A percentile compares a stretch with the other conserved stretches of the same genome.
Conservation (phyloP, 2,329 filamentous ascomycete species). For the Fusarium clavum region DNA sequence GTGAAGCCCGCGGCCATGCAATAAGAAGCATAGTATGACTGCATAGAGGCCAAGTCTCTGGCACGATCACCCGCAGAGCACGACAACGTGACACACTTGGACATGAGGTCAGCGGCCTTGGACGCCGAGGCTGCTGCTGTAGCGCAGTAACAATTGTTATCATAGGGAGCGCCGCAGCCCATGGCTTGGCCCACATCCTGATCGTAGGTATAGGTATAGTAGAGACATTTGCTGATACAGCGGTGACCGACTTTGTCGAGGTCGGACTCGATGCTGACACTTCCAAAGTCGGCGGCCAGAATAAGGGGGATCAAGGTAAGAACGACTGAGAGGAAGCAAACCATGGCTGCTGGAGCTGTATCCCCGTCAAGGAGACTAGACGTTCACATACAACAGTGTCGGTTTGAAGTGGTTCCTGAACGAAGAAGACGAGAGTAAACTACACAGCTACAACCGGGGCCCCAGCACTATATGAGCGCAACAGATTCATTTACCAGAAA, state of each 20-base stretch:
- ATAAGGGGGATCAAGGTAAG: constrained; percentile 6
- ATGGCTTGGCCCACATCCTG: constrained; percentile 39
- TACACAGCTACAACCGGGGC: neutral
- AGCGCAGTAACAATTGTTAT: constrained; percentile 46
- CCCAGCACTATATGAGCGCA: constrained; percentile 18
- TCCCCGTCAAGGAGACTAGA: neutral
- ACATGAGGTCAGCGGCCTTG: constrained; percentile 36
- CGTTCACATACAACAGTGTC: neutral
- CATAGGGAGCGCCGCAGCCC: constrained; percentile 41
- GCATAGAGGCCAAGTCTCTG: constrained; percentile 43
- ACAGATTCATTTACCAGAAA: neutral
- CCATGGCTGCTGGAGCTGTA: constrained; percentile 17
- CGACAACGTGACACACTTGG: constrained; percentile 34
- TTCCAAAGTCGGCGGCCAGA: constrained; percentile 23
- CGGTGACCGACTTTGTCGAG: constrained; percentile 26
- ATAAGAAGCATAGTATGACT: constrained; percentile 45
- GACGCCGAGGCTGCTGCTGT: constrained; percentile 36
- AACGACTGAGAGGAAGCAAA: constrained; percentile 11
- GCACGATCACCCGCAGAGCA: constrained; percentile 41
- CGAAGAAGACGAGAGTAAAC: neutral
- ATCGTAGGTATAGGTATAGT: constrained; percentile 9
- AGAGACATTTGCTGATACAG: constrained; percentile 42
- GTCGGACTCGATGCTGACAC: constrained; percentile 35
- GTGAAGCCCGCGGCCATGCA: constrained; percentile 46
- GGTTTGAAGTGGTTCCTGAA: neutral